These are phyloP conservation scores for Xylaria cubensis DNA, from an alignment of 495 filamentous ascomycete genomes.

Conservation along the genomic window DNA sequence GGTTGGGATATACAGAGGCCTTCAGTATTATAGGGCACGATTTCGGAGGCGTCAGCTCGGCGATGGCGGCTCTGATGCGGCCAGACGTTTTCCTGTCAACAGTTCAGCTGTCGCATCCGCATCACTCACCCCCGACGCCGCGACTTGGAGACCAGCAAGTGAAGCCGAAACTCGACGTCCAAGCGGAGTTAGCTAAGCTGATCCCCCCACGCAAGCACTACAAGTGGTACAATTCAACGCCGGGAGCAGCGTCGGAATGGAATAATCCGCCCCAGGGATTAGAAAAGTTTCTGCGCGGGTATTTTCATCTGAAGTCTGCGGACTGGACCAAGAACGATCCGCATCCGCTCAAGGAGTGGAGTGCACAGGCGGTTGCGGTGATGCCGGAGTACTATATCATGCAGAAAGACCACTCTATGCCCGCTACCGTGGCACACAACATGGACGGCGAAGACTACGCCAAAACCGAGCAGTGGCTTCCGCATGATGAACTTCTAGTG, in stretches of 20 bases:
- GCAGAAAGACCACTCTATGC: constrained; percentile 64
- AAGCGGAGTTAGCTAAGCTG: constrained; percentile 59
- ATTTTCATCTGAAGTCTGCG: constrained; percentile 72
- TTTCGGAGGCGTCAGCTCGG: constrained; percentile 65
- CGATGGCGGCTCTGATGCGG: constrained; percentile 65
- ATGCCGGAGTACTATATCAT: constrained; percentile 76
- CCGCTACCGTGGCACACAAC: constrained; percentile 54
- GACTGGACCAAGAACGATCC: constrained; percentile 64
- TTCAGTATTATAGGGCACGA: constrained; percentile 72
- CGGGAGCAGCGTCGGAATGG: constrained; percentile 65
- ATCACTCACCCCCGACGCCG: constrained; percentile 34
- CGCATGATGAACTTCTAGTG: constrained; percentile 61
- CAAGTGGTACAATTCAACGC: constrained; percentile 72
- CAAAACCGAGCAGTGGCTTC: constrained; percentile 56
- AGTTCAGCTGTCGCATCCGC: constrained; percentile 58
- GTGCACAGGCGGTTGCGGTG: constrained; percentile 58
- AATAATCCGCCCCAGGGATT: constrained; percentile 58
- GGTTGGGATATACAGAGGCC: constrained; percentile 63
- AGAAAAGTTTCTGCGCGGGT: constrained; percentile 66
- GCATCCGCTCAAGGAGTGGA: constrained; percentile 59
- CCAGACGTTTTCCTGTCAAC: constrained; percentile 67
- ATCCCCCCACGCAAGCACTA: constrained; percentile 68
- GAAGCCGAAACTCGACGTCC: constrained; percentile 51
- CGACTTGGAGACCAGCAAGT: constrained; percentile 24
- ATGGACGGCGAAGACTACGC: constrained; percentile 59